A percentile compares a stretch with the other conserved stretches of the same genome.
These are phyloP conservation scores for Zychaea mexicana DNA, from an alignment of 371 early-diverging fungal genomes.

Conservation along the genomic window DNA sequence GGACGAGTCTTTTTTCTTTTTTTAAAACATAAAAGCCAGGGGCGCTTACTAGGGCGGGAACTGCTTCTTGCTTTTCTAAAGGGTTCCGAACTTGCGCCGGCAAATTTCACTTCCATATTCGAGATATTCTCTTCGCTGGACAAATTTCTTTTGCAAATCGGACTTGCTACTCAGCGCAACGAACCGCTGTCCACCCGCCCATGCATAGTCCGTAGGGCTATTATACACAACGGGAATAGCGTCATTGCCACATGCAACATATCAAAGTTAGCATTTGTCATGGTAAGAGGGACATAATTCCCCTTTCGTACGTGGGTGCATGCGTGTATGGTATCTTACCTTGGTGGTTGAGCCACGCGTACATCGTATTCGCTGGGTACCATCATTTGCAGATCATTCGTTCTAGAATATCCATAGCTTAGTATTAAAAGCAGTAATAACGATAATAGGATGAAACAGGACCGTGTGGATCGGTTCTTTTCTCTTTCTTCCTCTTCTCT, in stretches of 20 bases:
- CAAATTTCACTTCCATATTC: slow-evolving; percentile 62
- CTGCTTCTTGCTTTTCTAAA: not conserved
- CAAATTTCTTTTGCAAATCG: slow-evolving; percentile 50
- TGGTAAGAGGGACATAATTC: no score
- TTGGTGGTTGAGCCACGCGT: slow-evolving; percentile 56
- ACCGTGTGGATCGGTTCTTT: no score
- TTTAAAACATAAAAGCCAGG: not conserved
- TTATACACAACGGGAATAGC: no score
- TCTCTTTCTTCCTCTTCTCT: no score
- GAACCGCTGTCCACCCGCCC: slow-evolving; percentile 55
- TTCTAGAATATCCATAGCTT: slow-evolving; percentile 22
- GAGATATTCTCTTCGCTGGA: slow-evolving; percentile 58
- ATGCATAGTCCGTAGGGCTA: slow-evolving; percentile 58
- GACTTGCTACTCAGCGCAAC: slow-evolving; percentile 43
- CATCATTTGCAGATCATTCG: slow-evolving; percentile 64
- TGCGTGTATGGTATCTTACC: slow-evolving; percentile 46
- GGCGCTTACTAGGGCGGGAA: no score
- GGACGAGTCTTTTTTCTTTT: not conserved
- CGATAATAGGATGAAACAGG: no score
- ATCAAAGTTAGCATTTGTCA: no score
- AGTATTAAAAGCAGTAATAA: not conserved
- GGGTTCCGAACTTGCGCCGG: slow-evolving; percentile 34
- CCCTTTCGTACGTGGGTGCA: slow-evolving; percentile 3
- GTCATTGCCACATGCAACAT: no score
- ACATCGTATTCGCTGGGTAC: slow-evolving; percentile 69